Base-by-base conservation (phyloP, 140 eudicot genomes). In the Senecio squalidus region DNA sequence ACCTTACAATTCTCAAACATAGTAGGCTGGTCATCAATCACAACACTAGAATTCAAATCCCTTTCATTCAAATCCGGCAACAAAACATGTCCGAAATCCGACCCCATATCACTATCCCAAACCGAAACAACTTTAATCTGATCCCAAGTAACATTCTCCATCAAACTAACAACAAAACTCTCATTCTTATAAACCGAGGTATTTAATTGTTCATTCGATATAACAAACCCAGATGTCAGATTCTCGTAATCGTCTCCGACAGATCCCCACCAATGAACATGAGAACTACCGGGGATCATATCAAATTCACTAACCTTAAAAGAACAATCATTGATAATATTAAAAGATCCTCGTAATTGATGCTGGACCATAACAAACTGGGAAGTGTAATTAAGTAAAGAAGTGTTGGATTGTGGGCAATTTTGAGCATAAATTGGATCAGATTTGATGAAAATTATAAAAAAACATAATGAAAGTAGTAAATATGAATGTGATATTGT, bases 261-360 rank as follows among this genome's bases (percentile, higher is more conserved):
- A 7, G 98, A 82, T 47, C 98, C 98, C 98, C 98, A 86, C 98
- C 98, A 91, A 67, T 73, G 92, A 55, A 91, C 96, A 76, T 91
- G 78, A 81, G 81, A 80, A 21, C 86, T 64, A 34, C 92, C 96
- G 23, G 69, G 58, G 16, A 91, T 82, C 98, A 91, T 91, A 70
- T 91, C 98, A 33, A 91, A 91, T 15, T 81, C 71, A 52, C 82
- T 76, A 62, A 91, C 94, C 75, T 87, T 76, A 81, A 91, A 91
- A 11, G 98, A 86, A 60, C 98, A 91, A 70, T 81, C 87, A 53
- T 86, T 80, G 29, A 86, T 39, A 13, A 91, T 60, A 33, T 80
- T 72, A 58, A 91, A 68, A 20, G 69, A 63, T 3, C 98, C 98
- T 60, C 98, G 76, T 43, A 91, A 63, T 65, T 91, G 98, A 76